Evolutionary conservation across 2,329 filamentous ascomycete species (phyloP), one percentile per base, ranked within the genome.

Genomic region (Domatiomyces globalis): DNA sequence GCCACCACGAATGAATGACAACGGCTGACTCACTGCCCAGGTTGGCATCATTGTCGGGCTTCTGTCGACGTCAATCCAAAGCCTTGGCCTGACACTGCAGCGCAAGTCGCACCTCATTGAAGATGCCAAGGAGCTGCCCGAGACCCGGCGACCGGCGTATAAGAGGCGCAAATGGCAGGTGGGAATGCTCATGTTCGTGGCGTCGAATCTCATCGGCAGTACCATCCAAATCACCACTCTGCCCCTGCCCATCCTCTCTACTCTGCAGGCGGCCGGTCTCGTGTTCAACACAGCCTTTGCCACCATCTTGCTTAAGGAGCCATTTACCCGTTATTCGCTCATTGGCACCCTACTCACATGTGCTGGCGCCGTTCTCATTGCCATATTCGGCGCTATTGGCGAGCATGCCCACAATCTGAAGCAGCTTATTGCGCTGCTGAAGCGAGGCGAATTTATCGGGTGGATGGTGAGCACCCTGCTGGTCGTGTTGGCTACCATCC

Each of bases 241-340:
- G 45, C 92, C 92, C 15, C 75, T 98, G 19, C 92, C 92, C 18
- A 88, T 98, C 5, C 78, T 98, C 33, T 96, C 90, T 51, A 95
- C 92, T 1, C 74, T 98, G 39, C 92, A 98, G 71, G 90, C 90
- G 65, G 94, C 90, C 2, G 92, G 92, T 45, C 77, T 98, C 51
- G 92, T 98, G 56, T 98, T 98, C 76, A 98, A 98, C 73, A 95
- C 90, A 52, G 87, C 96, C 67, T 95, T 94, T 75, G 92, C 92
- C 55, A 94, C 88, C 45, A 72, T 96, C 52, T 87, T 96, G 62
- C 78, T 98, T 46, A 83, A 85, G 63, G 90, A 98, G 69, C 87
- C 89, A 4, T 98, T 96, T 69, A 96, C 92, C 49, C 80, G 79
- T 66, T 94, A 88, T 77, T 95, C 90, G n/a, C 75, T 94, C 39